A percentile compares a stretch with the other conserved stretches of the same genome.
Conservation (phyloP, 2,329 filamentous ascomycete genomes). For the Trichoderma pleuroti region DNA sequence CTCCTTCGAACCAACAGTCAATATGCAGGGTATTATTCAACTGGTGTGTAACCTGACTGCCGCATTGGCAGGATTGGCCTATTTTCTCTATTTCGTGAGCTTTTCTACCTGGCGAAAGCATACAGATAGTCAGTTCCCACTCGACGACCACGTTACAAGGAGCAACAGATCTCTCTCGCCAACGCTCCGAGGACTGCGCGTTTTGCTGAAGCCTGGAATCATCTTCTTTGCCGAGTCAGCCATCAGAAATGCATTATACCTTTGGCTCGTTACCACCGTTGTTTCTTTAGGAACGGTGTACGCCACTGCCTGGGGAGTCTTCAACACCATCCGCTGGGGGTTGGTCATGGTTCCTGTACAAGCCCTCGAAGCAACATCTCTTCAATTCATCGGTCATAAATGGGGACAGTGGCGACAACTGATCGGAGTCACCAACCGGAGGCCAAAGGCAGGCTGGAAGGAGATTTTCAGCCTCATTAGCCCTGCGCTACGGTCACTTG, state of each 20-base stretch:
- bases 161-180: constrained; percentile 31
- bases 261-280: constrained; percentile 66
- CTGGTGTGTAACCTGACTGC: constrained; percentile 58
- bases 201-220: constrained; percentile 54
- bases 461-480: constrained; percentile 39
- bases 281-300: constrained; percentile 61
- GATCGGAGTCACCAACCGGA: constrained; percentile 25
- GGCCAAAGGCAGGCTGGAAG: constrained; percentile 21
- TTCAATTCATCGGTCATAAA: constrained; percentile 63
- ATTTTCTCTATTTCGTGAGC: constrained; percentile 52
- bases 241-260: constrained; percentile 64
- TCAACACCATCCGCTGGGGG: constrained; percentile 72
- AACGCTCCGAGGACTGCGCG: constrained; percentile 42
- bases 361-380: constrained; percentile 60
- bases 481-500: constrained; percentile 52
- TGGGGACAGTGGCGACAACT: constrained; percentile 54
- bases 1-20: constrained; percentile 51
- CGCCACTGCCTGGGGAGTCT: constrained; percentile 69
- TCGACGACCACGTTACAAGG: background rate
- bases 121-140: background rate
- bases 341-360: constrained; percentile 70
- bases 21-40: constrained; percentile 61
- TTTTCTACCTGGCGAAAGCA: constrained; percentile 21
- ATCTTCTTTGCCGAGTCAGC: constrained; percentile 63
- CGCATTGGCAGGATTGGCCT: constrained; percentile 53